phyloP scores from a whole-genome alignment of 331 rosid species.

The Pyracantha coccinea region DNA sequence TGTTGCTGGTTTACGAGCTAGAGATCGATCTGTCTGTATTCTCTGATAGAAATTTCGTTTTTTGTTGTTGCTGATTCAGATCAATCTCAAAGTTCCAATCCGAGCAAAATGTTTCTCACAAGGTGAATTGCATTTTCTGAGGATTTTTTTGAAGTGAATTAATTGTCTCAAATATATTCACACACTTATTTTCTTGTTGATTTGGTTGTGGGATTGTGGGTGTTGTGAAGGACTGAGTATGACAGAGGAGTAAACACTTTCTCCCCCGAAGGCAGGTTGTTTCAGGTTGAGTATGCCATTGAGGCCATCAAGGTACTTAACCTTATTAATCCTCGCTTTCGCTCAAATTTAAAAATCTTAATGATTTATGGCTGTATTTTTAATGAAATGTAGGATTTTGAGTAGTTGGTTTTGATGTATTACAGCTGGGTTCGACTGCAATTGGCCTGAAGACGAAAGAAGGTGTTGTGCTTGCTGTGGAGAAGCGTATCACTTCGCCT shows the following conservation, averaged over 20 bases:
- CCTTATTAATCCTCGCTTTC: background rate
- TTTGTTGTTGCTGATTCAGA: background rate
- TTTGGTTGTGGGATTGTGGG: background rate
- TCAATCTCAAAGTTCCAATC: slow-evolving; percentile 8
- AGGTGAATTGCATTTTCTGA: slow-evolving; percentile 36
- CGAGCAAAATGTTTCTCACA: slow-evolving; percentile 62
- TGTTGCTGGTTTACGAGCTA: background rate
- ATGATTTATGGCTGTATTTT: background rate
- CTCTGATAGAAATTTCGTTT: background rate
- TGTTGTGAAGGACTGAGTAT: slow-evolving; percentile 74
- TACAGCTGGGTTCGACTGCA: slow-evolving; percentile 91
- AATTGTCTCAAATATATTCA: background rate
- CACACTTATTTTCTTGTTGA: background rate
- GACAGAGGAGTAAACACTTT: slow-evolving; percentile 97
- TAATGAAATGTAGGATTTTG: background rate
- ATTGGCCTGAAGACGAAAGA: slow-evolving; percentile 93
- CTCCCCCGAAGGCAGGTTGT: slow-evolving; percentile 94
- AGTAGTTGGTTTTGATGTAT: slow-evolving; percentile 3
- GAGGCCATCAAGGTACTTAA: slow-evolving; percentile 79
- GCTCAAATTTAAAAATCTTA: background rate
- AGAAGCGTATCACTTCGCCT: slow-evolving; percentile 93
- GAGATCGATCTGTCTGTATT: background rate
- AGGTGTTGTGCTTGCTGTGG: slow-evolving; percentile 96
- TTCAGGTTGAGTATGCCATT: slow-evolving; percentile 98
- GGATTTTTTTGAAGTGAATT: background rate